Conservation (phyloP, 2,329 filamentous ascomycete species). For the Cordyceps cicadae region DNA sequence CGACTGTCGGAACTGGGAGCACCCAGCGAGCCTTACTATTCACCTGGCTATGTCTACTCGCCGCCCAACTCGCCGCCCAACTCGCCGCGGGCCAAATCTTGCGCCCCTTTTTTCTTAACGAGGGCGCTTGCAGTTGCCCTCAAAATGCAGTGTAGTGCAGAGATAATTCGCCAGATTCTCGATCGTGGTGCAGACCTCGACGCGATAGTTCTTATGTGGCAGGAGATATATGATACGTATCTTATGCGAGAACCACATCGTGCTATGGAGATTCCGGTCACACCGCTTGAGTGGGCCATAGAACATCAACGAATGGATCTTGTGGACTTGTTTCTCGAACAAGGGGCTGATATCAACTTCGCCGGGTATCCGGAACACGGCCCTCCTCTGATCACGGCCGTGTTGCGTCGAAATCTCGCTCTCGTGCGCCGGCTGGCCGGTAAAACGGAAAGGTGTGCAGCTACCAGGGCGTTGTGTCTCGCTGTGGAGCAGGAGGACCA, state of each 20-base stretch:
- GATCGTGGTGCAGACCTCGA: neutral
- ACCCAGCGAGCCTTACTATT: neutral
- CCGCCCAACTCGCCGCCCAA: neutral
- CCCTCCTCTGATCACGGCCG: slow-evolving; percentile 1
- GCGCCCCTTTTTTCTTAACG: neutral
- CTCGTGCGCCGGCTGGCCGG: neutral
- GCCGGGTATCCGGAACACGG: neutral
- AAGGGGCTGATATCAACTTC: neutral
- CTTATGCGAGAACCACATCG: neutral
- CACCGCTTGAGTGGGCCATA: slow-evolving; percentile 1
- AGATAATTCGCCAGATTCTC: neutral
- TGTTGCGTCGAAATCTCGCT: neutral
- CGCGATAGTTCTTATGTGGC: neutral
- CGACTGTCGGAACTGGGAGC: neutral
- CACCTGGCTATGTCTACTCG: neutral
- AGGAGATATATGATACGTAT: neutral
- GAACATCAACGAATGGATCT: neutral
- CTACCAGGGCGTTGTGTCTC: neutral
- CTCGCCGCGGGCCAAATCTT: neutral
- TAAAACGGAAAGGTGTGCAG: neutral
- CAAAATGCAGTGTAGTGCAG: neutral
- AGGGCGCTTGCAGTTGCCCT: neutral
- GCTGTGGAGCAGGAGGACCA: neutral
- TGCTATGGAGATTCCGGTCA: neutral
- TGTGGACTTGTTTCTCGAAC: neutral